A percentile compares a stretch with the other conserved stretches of the same genome.
phyloP scores from a whole-genome alignment of 306 rosid genomes.

The Cajanus cajan region DNA sequence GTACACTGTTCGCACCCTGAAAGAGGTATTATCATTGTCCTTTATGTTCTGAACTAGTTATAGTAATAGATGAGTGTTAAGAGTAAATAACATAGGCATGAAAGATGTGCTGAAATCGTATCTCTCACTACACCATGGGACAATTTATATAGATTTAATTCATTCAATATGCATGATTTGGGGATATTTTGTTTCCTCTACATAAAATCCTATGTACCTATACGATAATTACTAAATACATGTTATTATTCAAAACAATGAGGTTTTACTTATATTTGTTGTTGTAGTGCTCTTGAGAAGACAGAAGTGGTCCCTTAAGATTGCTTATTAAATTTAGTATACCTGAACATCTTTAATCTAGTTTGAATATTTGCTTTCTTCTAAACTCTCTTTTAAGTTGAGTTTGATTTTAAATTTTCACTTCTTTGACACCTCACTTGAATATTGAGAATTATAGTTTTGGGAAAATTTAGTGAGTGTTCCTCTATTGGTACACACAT shows the following conservation, averaged over 20 bases:
- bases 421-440: not conserved
- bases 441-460: not conserved
- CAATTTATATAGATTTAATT: too few relatives aligned
- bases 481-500: too few relatives aligned
- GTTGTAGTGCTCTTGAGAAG: conserved; percentile 6
- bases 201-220: too few relatives aligned
- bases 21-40: conserved; percentile 60
- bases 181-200: too few relatives aligned
- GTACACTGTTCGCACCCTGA: conserved; percentile 73
- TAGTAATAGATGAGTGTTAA: not conserved
- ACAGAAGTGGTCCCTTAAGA: not conserved
- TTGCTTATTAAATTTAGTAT: not conserved
- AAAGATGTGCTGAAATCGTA: too few relatives aligned
- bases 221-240: too few relatives aligned
- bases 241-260: too few relatives aligned
- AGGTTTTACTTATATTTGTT: conserved; percentile 1
- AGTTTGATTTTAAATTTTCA: not conserved
- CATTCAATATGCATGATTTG: too few relatives aligned
- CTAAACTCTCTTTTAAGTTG: not conserved
- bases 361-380: not conserved
- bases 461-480: too few relatives aligned
- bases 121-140: too few relatives aligned
- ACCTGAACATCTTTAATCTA: not conserved
- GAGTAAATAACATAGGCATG: too few relatives aligned
- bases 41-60: conserved; percentile 8